These are phyloP conservation scores for Barnettozyma hawaiiensis DNA, from an alignment of 1,139 yeast species.

Conservation along the genomic window DNA sequence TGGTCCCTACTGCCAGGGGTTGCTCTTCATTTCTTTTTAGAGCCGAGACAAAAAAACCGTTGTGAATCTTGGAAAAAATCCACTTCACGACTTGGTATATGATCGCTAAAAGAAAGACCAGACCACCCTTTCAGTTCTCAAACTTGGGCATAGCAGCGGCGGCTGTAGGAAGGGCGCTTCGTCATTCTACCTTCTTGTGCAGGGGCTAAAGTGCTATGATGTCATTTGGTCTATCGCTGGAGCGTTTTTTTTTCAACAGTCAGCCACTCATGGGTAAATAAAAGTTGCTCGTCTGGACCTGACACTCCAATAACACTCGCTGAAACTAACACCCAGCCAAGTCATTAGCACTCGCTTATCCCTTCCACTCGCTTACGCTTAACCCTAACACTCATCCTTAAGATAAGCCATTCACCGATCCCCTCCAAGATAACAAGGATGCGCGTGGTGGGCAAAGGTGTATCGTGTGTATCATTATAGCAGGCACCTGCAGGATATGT, in stretches of 20 bases:
- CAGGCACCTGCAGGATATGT: neutral
- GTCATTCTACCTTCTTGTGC: neutral
- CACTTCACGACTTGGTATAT: too few relatives aligned
- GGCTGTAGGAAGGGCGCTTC: too few relatives aligned
- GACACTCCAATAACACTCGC: neutral
- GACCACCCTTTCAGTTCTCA: too few relatives aligned
- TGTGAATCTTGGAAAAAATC: too few relatives aligned
- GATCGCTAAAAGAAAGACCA: too few relatives aligned
- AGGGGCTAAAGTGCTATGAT: neutral
- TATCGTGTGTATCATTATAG: neutral
- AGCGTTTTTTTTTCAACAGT: neutral
- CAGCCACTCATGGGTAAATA: neutral
- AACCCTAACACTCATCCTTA: too few relatives aligned
- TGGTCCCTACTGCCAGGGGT: too few relatives aligned
- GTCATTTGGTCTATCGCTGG: neutral
- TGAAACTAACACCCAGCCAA: neutral
- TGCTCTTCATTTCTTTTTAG: too few relatives aligned
- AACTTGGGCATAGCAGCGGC: too few relatives aligned
- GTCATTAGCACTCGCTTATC: neutral
- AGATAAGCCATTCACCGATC: neutral
- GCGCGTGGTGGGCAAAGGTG: too few relatives aligned
- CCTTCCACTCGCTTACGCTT: neutral
- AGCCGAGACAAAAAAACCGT: too few relatives aligned
- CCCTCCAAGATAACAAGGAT: neutral
- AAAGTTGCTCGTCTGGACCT: neutral